A percentile compares a stretch with the other conserved stretches of the same genome.
Conservation (phyloP, 129 eudicot genomes). For the Solidago caesia region DNA sequence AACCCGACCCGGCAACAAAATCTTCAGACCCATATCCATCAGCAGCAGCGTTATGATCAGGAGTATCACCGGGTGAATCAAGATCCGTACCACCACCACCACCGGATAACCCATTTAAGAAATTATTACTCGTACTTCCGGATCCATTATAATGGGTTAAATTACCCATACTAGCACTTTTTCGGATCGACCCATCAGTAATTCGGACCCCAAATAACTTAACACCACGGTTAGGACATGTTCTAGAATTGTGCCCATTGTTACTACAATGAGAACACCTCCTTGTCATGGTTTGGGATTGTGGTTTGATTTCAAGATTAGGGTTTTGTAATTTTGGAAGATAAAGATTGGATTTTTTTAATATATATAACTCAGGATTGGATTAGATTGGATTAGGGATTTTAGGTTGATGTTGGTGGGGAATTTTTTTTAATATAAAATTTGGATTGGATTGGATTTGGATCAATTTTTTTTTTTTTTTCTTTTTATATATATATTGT, state of each 20-base stretch:
- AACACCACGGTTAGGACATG: slow-evolving; percentile 92
- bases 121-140: slow-evolving; percentile 19
- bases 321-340: slow-evolving; percentile 12
- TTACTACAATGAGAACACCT: slow-evolving; percentile 94
- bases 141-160: slow-evolving; percentile 63
- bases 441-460: slow-evolving; percentile 26
- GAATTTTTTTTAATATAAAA: neutral
- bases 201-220: slow-evolving; percentile 94
- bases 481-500: no score
- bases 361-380: neutral
- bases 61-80: slow-evolving; percentile 55
- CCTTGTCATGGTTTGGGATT: slow-evolving; percentile 53
- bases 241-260: slow-evolving; percentile 94
- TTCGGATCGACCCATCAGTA: slow-evolving; percentile 87
- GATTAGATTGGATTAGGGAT: slow-evolving; percentile 26
- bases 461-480: neutral
- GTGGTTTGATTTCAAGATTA: slow-evolving; percentile 8
- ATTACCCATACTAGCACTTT: slow-evolving; percentile 98
- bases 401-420: slow-evolving; percentile 33
- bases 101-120: slow-evolving; percentile 47
- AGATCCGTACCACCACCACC: slow-evolving; percentile 38
- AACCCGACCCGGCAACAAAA: slow-evolving; percentile 80
- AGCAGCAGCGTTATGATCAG: slow-evolving; percentile 47
- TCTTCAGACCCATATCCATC: slow-evolving; percentile 96
- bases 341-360: neutral